Conservation (phyloP, 495 filamentous ascomycete genomes). For the Corynascus novoguineensis region DNA sequence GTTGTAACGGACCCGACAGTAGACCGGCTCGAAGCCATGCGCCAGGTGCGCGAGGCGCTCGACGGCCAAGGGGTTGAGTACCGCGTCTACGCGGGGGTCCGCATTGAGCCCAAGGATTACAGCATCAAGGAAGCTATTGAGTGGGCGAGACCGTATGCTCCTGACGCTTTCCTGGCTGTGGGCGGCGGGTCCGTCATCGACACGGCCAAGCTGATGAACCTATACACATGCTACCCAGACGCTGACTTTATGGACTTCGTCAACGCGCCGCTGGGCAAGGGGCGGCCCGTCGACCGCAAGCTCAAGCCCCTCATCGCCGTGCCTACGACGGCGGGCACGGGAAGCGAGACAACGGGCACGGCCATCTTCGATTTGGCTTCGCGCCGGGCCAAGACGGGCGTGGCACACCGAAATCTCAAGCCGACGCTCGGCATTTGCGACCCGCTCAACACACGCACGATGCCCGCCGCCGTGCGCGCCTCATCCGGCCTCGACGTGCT, state of each 20-base stretch:
- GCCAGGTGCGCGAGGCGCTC: conserved; percentile 71
- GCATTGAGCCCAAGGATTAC: conserved; percentile 88
- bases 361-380: conserved; percentile 94
- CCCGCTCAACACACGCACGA: conserved; percentile 87
- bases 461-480: conserved; percentile 88
- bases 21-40: conserved; percentile 73
- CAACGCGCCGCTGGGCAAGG: conserved; percentile 88
- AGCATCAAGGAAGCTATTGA: conserved; percentile 83
- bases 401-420: conserved; percentile 91
- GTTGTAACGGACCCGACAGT: conserved; percentile 87
- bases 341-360: conserved; percentile 92
- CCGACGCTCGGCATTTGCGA: conserved; percentile 95
- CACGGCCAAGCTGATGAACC: conserved; percentile 97
- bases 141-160: conserved; percentile 68
- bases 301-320: conserved; percentile 84
- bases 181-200: conserved; percentile 89
- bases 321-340: conserved; percentile 92
- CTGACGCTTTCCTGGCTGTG: conserved; percentile 89
- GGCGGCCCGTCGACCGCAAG: conserved; percentile 71
- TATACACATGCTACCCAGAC: conserved; percentile 81
- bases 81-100: conserved; percentile 69
- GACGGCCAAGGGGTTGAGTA: conserved; percentile 71
- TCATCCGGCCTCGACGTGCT: conserved; percentile 88
- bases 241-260: conserved; percentile 96
- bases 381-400: conserved; percentile 86